Evolutionary conservation across 805 yeast genomes (phyloP), one percentile per base, ranked within the genome.

Genomic region (Isabelozyma rhagii): DNA sequence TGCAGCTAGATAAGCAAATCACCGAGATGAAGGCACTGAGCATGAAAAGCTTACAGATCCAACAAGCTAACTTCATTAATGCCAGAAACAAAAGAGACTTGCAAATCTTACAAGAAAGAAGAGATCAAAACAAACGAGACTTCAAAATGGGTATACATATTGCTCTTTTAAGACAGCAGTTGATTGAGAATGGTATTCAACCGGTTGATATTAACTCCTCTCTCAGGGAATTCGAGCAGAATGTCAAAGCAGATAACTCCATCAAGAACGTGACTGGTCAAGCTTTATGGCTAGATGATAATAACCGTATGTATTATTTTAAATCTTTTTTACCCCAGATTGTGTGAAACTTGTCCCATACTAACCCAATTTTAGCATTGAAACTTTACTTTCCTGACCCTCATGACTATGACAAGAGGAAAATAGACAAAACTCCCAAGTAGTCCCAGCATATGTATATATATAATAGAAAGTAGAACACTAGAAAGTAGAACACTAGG

Each of bases 81-180:
- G 79, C 77, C 43, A 70, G 79, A 50, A 79, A 79, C 65, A 78
- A 78, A 59, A 69, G 79, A 46, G 85, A 81, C 46, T 55, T 78
- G 10, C 80, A 78, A 54, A 66, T 78, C n/a, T 57, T 81, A 28
- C 76, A 79, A 52, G 85, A 81, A 53, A 66, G 86, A 14, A 72
- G 73, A 47, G 75, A 71, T 10, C 69, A 68, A 64, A 58, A 76
- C 63, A 64, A 71, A 73, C 52, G 85, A 71, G 60, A 77, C 72
- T 69, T 63, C 70, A 83, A 81, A 64, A 80, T 85, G 86, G 75
- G 79, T 4, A 67, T 85, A 60, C 93, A 86, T 59, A 75, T 86
- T 40, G 89, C 88, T 2, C 62, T 86, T 64, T 66, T 86, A 34
- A 69, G 88, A 46, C 74, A 82, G 56, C 90, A 86, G 59, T 66